Evolutionary conservation across 1,284 basidiomycete species (phyloP), one percentile per base, ranked within the genome.

Genomic region (Ganoderma multipileum): DNA sequence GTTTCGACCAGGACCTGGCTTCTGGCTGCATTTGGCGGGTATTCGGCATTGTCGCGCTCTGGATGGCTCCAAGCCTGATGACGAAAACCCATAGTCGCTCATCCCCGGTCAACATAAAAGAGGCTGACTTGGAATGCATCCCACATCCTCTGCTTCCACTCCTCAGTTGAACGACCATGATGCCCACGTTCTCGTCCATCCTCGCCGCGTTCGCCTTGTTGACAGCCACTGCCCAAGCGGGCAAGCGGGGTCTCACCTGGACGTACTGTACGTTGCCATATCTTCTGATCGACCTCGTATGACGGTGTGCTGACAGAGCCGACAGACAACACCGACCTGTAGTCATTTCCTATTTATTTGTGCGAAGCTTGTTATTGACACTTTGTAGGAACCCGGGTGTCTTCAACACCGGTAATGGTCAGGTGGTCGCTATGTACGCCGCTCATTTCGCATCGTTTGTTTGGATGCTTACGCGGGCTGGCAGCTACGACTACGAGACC

Each of bases 401-500:
- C 9, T 60, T 60, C 58, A 60, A 60, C 58, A 60, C 41, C 38
- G 58, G 58, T 23, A 23, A 60, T 14, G 58, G 58, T n/a, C 58
- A 60, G 58, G 58, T 60, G 14, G 58, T 60, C 16, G 58, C 58
- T 26, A 60, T 60, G 58, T 60, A 60, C 9, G 58, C 39, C 57
- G 3, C 6, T 38, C 38, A 11, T 7, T 23, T 39, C 12, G 5
- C 12, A 26, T 7, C 36, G 0, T 26, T 42, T 6, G 36, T 18
- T 7, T 9, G 23, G 28, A 60, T 5, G 23, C 36, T 60, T 7
- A 60, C 38, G 18, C 14, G 33, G 7, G 23, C 23, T 3, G 9
- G 9, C 47, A 60, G 58, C 58, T 60, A 60, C 26, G 58, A 60
- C 58, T 60, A 60, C 26, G 58, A 60, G 39, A 60, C 58, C 38